These are phyloP conservation scores for Larix kaempferi DNA, from an alignment of 75 land plant species.

Conservation along the genomic window DNA sequence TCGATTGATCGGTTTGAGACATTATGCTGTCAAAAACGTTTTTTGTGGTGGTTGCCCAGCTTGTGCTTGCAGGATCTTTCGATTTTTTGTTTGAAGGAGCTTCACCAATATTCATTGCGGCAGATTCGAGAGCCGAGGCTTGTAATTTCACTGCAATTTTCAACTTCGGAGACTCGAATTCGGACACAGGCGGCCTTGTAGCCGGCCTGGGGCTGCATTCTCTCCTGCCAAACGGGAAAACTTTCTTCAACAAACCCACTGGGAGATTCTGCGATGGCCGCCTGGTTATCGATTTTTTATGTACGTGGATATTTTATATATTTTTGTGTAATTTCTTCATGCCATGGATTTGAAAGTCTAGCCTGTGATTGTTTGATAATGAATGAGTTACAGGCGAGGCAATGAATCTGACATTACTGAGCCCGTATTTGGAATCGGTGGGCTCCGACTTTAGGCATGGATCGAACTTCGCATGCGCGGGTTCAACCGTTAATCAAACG, in stretches of 20 bases:
- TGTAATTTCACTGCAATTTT: constrained; percentile 57
- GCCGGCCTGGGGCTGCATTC: constrained; percentile 28
- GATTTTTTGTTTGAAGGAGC: too few species aligned
- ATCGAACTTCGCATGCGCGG: constrained; percentile 58
- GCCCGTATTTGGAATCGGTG: constrained; percentile 51
- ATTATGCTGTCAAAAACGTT: too few species aligned
- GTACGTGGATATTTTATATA: not conserved
- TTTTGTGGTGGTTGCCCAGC: too few species aligned
- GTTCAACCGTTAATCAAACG: constrained; percentile 39
- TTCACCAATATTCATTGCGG: too few species aligned
- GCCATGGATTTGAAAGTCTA: not conserved
- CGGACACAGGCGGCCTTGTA: constrained; percentile 64
- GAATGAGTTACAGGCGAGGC: constrained; percentile 42
- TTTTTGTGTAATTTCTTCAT: not conserved
- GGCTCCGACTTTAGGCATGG: constrained; percentile 45
- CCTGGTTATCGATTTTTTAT: constrained; percentile 39
- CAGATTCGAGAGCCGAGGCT: not conserved
- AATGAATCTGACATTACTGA: constrained; percentile 32
- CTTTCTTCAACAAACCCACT: constrained; percentile 49
- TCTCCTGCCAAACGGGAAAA: constrained; percentile 44
- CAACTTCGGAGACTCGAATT: constrained; percentile 81
- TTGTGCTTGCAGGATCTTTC: too few species aligned
- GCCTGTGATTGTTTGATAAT: not conserved
- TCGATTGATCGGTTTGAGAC: too few species aligned
- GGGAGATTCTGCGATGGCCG: constrained; percentile 61